Conservation (phyloP, 805 yeast genomes). For the Saccharomycopsis sp. region DNA sequence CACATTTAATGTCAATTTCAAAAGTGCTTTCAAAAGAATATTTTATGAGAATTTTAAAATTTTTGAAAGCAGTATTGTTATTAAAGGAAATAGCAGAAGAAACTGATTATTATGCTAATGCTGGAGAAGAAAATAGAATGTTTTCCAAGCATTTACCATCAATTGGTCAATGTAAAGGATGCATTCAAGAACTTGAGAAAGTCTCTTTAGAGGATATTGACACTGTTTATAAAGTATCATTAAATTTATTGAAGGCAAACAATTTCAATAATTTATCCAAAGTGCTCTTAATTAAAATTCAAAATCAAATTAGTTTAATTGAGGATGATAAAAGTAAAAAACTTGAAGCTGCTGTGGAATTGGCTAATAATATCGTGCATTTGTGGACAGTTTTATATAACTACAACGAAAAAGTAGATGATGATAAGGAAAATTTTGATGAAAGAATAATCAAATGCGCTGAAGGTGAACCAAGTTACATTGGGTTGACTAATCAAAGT, state of each 20-base stretch:
- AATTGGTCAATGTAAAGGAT: slow-evolving; percentile 17
- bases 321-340: slow-evolving; percentile 21
- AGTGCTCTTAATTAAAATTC: slow-evolving; percentile 15
- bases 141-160: slow-evolving; percentile 16
- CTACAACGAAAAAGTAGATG: background rate
- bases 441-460: slow-evolving; percentile 15
- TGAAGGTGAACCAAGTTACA: slow-evolving; percentile 15
- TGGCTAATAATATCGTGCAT: slow-evolving; percentile 13
- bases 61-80: slow-evolving; percentile 11
- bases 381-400: slow-evolving; percentile 16
- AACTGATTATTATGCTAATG: slow-evolving; percentile 13
- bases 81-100: slow-evolving; percentile 18
- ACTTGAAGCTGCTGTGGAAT: slow-evolving; percentile 14
- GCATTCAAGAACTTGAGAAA: slow-evolving; percentile 17
- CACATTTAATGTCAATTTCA: slow-evolving; percentile 5
- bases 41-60: slow-evolving; percentile 15
- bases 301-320: slow-evolving; percentile 16
- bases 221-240: slow-evolving; percentile 16
- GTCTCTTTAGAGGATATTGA: slow-evolving; percentile 21
- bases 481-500: slow-evolving; percentile 12
- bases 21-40: slow-evolving; percentile 18
- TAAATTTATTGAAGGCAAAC: slow-evolving; percentile 17
- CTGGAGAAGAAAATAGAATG: background rate
- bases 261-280: slow-evolving; percentile 23
- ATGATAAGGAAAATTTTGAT: slow-evolving; percentile 7